Evolutionary conservation across 106 monocot species (phyloP).

Genomic region (Phalaenopsis equestris): DNA sequence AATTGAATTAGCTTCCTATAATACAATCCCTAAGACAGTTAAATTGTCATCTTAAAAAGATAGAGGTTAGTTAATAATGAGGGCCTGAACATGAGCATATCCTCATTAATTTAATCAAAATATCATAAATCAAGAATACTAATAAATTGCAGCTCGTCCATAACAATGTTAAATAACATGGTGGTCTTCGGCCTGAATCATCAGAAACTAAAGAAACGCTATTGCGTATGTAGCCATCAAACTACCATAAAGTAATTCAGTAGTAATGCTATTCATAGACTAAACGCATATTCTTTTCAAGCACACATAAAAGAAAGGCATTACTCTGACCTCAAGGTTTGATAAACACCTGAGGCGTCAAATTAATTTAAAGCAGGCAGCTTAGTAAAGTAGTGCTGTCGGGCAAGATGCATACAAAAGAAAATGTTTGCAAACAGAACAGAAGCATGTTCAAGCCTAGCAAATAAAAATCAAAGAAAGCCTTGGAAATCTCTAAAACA

Average conservation of each 20-base stretch:
- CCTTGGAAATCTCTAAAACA: slow-evolving; percentile 9
- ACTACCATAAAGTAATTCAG: not conserved
- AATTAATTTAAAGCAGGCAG: not conserved
- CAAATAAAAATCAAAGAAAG: slow-evolving; percentile 3
- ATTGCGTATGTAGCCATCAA: not conserved
- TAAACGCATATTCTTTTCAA: not conserved
- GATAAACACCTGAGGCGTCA: not conserved
- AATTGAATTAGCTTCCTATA: too few species aligned
- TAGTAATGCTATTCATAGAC: not conserved
- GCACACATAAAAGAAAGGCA: not conserved
- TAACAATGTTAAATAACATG: not conserved
- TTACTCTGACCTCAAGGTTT: not conserved
- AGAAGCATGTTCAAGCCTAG: not conserved
- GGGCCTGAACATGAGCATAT: too few species aligned
- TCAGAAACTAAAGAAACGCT: not conserved
- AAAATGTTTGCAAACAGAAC: not conserved
- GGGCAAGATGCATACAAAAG: too few species aligned
- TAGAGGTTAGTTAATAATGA: too few species aligned
- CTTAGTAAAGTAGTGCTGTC: too few species aligned
- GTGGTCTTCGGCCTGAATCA: not conserved
- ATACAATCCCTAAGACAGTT: too few species aligned
- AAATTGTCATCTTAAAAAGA: too few species aligned
- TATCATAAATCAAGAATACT: not conserved
- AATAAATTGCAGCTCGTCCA: not conserved
- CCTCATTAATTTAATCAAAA: not conserved